Evolutionary conservation across 306 rosid genomes (phyloP), one percentile per base, ranked within the genome.

Genomic region (Malus fusca): DNA sequence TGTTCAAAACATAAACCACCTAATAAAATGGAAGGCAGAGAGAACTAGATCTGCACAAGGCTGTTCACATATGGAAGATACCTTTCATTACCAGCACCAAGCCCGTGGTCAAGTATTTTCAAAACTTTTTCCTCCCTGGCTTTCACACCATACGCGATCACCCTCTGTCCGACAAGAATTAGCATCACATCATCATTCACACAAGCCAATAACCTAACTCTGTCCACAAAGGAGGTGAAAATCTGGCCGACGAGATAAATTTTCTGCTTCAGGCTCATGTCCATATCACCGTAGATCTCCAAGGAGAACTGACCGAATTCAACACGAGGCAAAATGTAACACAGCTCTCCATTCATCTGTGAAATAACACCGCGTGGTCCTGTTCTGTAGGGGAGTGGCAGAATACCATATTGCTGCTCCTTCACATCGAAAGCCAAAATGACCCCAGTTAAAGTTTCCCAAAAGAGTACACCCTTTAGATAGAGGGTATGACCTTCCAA

Each of bases 11-110:
- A 73, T 61, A 37, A 33, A 59, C 56, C 40, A 73, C 3, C 68
- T 62, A 72, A 33, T 13, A 33, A 18, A 28, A 60, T 22, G 33
- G 28, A 28, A 61, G 19, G 66, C 31, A 48, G 55, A 48, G 21
- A 48, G 33, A 23, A 25, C 66, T 61, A 61, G 30, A 64, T 64
- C 44, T 18, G 23, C 22, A 52, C 82, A 13, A 86, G 79, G 72
- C 79, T 86, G 73, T 86, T 86, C 15, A 86, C 86, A 62, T 84
- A 86, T 9, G 88, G 84, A 42, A 84, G 59, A 79, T 11, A 84
- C 33, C 25, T 70, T 15, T 11, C 72, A 48, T 22, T 56, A 33
- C 30, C 76, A 48, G 52, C 26, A 13, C 4, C 0, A 15, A 6
- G n/a, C 2, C 11, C 25, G 17, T 18, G 11, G 3, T 15, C 3